Evolutionary conservation across 257 asterid species (phyloP), one percentile per base, ranked within the genome.

Genomic region (Nicotiana noctiflora): DNA sequence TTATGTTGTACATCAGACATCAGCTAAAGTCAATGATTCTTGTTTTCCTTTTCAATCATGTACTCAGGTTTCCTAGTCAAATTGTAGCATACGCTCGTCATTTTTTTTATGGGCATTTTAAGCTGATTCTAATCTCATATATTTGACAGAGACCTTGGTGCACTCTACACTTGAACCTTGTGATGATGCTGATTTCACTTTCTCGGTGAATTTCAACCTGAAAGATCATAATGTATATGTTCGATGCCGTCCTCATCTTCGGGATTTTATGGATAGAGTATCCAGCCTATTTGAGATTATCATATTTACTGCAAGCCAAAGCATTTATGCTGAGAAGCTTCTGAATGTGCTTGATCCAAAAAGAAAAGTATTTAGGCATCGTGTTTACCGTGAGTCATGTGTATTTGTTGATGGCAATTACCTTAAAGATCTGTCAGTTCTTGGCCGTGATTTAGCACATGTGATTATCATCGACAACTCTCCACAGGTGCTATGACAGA

Each of bases 251-350:
- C 99, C 99, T 76, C 91, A 90, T 89, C 95, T 96, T 46, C 86
- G 87, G 66, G 92, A 90, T 59, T 96, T 96, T 80, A 86, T 96
- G 89, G 97, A 91, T 80, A 94, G 92, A 79, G 89, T 92, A 21
- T 92, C 97, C 65, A 68, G 89, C 59, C 88, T 86, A 72, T 96
- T 96, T 76, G 99, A 96, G 91, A 88, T 96, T 75, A 89, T 96
- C 60, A 90, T 96, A 80, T 96, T 96, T 87, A 96, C 99, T 9
- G 99, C 99, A 70, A 96, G 99, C 86, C 99, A 94, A 88, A 92
- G 99, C 86, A 96, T 96, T 79, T 96, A 96, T 23, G 99, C 98
- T 0, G 95, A 94, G 89, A 92, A 92, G 82, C 98, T 96, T 78
- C 85, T 94, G 66, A 94, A 96, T 81, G 93, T 96, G 80, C 85